phyloP scores from a whole-genome alignment of 805 yeast species.

The Hanseniaspora hatyaiensis region DNA sequence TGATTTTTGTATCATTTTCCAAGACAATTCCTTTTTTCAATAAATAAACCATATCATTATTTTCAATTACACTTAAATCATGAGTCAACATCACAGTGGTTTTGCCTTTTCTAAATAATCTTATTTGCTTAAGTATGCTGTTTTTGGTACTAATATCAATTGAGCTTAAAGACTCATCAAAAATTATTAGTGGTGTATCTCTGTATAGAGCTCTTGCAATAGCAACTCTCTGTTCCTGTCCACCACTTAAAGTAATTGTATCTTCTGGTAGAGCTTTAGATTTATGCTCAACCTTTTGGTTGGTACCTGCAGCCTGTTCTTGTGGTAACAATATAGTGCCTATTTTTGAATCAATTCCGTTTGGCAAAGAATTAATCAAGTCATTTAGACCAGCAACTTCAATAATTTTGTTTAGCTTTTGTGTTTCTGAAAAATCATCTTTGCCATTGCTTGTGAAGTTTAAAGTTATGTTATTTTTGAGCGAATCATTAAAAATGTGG shows the following conservation, averaged over 20 bases:
- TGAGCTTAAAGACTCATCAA: constrained; percentile 83
- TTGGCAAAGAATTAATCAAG: constrained; percentile 38
- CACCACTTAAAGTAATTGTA: constrained; percentile 63
- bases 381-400: constrained; percentile 42
- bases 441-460: constrained; percentile 30
- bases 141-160: constrained; percentile 46
- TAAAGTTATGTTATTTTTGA: constrained; percentile 51
- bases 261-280: not conserved
- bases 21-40: constrained; percentile 49
- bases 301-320: not conserved
- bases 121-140: constrained; percentile 39
- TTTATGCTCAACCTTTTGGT: not conserved
- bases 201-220: constrained; percentile 71
- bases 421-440: no score
- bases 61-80: constrained; percentile 46
- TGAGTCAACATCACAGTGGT: constrained; percentile 81
- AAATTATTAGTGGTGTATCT: constrained; percentile 60
- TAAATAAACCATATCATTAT: constrained; percentile 46
- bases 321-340: constrained; percentile 23
- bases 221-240: constrained; percentile 76
- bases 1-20: constrained; percentile 34
- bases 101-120: constrained; percentile 48
- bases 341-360: constrained; percentile 45
- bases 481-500: constrained; percentile 49
- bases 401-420: constrained; percentile 36